Percentiles rank a stretch among this genome's conserved stretches.
Conservation (phyloP, 805 yeast genomes). For the Kregervanrija delftensis region DNA sequence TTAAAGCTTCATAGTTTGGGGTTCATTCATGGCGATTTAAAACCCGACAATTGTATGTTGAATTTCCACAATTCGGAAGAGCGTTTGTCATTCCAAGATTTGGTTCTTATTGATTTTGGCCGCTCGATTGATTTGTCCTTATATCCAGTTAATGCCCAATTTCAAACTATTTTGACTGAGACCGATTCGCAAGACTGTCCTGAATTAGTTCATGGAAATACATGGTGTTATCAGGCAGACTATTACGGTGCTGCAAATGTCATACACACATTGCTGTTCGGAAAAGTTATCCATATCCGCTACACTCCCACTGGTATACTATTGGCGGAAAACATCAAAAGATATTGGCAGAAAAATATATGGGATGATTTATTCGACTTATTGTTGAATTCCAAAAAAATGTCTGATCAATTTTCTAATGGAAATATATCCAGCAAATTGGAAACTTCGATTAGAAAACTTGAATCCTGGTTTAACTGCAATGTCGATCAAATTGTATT, state of each 20-base stretch:
- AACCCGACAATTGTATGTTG: constrained; percentile 82
- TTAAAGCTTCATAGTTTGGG: constrained; percentile 57
- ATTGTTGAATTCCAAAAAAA: constrained; percentile 50
- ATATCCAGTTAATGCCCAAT: constrained; percentile 43
- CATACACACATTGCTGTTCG: constrained; percentile 68
- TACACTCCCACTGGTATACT: constrained; percentile 20
- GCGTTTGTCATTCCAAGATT: constrained; percentile 15
- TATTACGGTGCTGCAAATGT: constrained; percentile 77
- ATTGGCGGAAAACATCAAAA: constrained; percentile 44
- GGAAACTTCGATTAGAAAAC: constrained; percentile 4
- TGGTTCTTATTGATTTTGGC: constrained; percentile 67
- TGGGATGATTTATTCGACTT: constrained; percentile 65
- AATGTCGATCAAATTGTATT: constrained; percentile 9
- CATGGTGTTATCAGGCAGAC: constrained; percentile 80
- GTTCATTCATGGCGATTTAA: constrained; percentile 78
- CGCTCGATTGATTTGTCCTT: constrained; percentile 65
- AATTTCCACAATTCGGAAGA: constrained; percentile 32
- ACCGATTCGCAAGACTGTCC: constrained; percentile 63
- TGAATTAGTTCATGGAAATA: constrained; percentile 49
- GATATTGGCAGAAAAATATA: constrained; percentile 69
- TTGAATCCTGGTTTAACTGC: constrained; percentile 15
- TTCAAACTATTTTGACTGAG: constrained; percentile 52
- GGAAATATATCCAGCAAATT: constrained; percentile 1
- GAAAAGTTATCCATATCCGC: constrained; percentile 43
- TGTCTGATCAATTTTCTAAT: neutral